A percentile compares a stretch with the other conserved stretches of the same genome.
Conservation (phyloP, 495 filamentous ascomycete species). For the Glonium stellatum region DNA sequence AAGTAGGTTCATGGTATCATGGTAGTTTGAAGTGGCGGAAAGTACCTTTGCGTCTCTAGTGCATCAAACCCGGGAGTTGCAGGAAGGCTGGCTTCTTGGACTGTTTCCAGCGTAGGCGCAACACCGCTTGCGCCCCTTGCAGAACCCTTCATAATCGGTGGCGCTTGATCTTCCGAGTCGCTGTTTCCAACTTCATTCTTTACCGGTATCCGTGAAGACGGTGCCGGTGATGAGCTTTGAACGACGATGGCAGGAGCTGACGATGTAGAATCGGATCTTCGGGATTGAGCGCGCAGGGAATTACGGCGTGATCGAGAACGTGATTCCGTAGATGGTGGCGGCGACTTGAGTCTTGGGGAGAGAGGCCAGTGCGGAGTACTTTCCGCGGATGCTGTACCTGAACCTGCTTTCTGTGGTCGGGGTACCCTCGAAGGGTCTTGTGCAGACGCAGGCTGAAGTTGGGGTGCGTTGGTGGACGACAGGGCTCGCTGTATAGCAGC, state of each 20-base stretch:
- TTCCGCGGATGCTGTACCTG: constrained; percentile 31
- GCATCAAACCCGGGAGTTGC: constrained; percentile 54
- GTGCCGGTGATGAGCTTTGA: constrained; percentile 45
- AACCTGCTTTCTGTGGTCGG: constrained; percentile 53
- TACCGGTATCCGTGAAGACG: constrained; percentile 40
- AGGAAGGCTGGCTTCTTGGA: constrained; percentile 82
- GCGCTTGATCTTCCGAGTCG: constrained; percentile 48
- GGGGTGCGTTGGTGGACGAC: constrained; percentile 55
- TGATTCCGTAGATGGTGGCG: constrained; percentile 49
- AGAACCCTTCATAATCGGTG: constrained; percentile 53
- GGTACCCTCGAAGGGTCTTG: constrained; percentile 55
- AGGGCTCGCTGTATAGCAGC: constrained; percentile 58
- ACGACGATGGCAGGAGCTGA: constrained; percentile 47
- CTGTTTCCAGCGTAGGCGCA: constrained; percentile 74
- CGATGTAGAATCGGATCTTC: constrained; percentile 16
- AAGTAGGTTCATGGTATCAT: background rate
- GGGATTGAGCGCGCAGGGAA: constrained; percentile 36
- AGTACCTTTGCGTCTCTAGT: constrained; percentile 20
- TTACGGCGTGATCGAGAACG: constrained; percentile 30
- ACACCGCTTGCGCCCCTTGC: constrained; percentile 61
- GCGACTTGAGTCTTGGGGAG: constrained; percentile 60
- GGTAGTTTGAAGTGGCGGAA: background rate
- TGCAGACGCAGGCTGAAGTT: constrained; percentile 46
- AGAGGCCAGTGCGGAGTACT: constrained; percentile 61
- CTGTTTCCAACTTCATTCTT: constrained; percentile 20